phyloP scores from a whole-genome alignment of 331 rosid genomes.

The Erythrophleum ivorense region DNA sequence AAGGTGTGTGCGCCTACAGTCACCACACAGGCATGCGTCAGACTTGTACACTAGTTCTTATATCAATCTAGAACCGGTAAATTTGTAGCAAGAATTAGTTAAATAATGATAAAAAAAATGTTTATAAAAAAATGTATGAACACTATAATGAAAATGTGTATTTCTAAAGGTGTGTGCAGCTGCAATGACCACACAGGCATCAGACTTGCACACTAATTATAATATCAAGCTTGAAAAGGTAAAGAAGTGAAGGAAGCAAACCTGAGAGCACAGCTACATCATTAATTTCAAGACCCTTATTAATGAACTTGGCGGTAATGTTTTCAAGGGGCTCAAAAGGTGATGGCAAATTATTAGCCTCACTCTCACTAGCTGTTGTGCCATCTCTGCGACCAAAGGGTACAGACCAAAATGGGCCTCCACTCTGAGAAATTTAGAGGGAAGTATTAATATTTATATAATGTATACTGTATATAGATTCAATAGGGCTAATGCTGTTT shows the following conservation, averaged over 20 bases:
- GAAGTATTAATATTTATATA: not conserved
- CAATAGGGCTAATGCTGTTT: not conserved
- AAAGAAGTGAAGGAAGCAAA: conserved; percentile 35
- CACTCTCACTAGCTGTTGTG: conserved; percentile 67
- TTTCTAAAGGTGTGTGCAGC: too few species aligned
- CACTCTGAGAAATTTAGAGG: conserved; percentile 42
- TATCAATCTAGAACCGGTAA: too few species aligned
- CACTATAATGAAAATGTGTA: too few species aligned
- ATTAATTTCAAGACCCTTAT: conserved; percentile 71
- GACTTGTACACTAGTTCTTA: too few species aligned
- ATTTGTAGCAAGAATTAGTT: too few species aligned
- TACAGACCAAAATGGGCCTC: conserved; percentile 73
- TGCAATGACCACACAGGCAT: too few species aligned
- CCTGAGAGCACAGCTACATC: conserved; percentile 88
- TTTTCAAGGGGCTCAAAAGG: conserved; percentile 77
- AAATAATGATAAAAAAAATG: too few species aligned
- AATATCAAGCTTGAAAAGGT: not conserved
- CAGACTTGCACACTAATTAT: not conserved
- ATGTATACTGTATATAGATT: not conserved
- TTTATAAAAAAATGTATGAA: too few species aligned
- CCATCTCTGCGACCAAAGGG: conserved; percentile 89
- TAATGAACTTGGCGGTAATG: conserved; percentile 67
- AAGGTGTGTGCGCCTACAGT: conserved; percentile 83
- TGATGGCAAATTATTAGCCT: conserved; percentile 72
- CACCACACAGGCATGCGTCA: not conserved